Conservation (phyloP, 768 basidiomycete genomes). For the Boletellus sp. region DNA sequence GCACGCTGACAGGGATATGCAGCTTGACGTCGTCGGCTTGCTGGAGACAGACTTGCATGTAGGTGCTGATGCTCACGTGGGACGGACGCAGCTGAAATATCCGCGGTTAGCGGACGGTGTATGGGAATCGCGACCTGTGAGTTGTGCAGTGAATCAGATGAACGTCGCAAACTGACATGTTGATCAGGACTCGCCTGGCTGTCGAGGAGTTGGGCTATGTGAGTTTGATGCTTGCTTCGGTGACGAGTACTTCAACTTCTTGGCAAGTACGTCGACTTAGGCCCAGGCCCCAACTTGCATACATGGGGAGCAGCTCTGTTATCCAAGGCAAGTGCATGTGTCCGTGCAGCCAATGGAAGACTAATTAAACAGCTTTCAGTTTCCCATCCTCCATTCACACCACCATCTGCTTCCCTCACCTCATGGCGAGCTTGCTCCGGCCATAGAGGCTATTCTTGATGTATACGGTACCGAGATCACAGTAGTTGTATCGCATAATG, state of each 20-base stretch:
- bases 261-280: constrained; percentile 76
- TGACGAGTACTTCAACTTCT: constrained; percentile 3
- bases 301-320: constrained; percentile 86
- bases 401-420: constrained; percentile 90
- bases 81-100: background rate
- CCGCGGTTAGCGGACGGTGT: constrained; percentile 54
- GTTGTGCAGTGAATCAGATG: constrained; percentile 10
- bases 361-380: constrained; percentile 40
- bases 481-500: constrained; percentile 88
- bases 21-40: constrained; percentile 81
- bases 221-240: constrained; percentile 26
- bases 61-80: constrained; percentile 25
- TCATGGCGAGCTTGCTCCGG: constrained; percentile 80
- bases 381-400: constrained; percentile 81
- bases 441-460: constrained; percentile 82
- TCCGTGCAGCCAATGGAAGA: background rate
- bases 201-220: constrained; percentile 81
- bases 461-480: constrained; percentile 74
- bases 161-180: background rate
- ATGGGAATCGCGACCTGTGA: constrained; percentile 83
- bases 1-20: constrained; percentile 55
- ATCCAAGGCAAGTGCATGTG: constrained; percentile 53
- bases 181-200: constrained; percentile 63
- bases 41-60: constrained; percentile 86
- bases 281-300: constrained; percentile 83